Percentiles rank a stretch among this genome's conserved stretches.
These are phyloP conservation scores for Shiraia sp. DNA, from an alignment of 2,329 filamentous ascomycete genomes.

Conservation along the genomic window DNA sequence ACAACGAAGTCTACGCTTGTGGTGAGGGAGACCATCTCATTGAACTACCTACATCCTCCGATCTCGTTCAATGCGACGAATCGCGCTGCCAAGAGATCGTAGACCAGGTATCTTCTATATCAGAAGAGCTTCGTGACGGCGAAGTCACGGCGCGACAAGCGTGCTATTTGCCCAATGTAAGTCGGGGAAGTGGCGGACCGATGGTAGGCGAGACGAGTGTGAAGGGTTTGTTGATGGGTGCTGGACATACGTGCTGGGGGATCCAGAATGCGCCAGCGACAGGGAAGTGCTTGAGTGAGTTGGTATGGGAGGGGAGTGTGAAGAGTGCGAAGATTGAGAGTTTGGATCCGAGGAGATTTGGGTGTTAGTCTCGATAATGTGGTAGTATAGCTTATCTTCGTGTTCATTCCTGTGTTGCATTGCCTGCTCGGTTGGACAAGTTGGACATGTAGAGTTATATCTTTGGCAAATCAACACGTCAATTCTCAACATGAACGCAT, in stretches of 20 bases:
- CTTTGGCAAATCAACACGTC: no score
- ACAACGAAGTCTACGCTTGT: slow-evolving; percentile 90
- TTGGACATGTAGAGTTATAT: no score
- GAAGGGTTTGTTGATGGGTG: slow-evolving; percentile 76
- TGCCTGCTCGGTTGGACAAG: no score
- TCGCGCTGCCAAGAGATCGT: slow-evolving; percentile 82
- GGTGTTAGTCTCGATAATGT: slow-evolving; percentile 4
- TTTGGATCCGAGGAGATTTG: slow-evolving; percentile 47
- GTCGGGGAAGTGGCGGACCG: slow-evolving; percentile 62
- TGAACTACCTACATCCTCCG: slow-evolving; percentile 75
- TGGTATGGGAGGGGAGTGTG: slow-evolving; percentile 50
- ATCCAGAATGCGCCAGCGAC: slow-evolving; percentile 95
- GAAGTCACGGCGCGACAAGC: slow-evolving; percentile 76
- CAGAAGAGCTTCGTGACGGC: slow-evolving; percentile 50
- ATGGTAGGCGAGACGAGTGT: slow-evolving; percentile 76
- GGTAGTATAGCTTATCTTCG: not conserved
- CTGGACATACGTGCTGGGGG: slow-evolving; percentile 96
- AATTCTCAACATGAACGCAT: no score
- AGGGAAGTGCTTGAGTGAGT: slow-evolving; percentile 51
- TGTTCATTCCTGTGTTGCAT: no score
- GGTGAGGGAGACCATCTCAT: slow-evolving; percentile 80
- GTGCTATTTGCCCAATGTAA: slow-evolving; percentile 86
- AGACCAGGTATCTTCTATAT: slow-evolving; percentile 71
- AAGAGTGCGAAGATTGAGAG: slow-evolving; percentile 48
- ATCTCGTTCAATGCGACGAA: slow-evolving; percentile 75